Conservation (phyloP, 176 grass and related monocot species). For the Themeda triandra region DNA sequence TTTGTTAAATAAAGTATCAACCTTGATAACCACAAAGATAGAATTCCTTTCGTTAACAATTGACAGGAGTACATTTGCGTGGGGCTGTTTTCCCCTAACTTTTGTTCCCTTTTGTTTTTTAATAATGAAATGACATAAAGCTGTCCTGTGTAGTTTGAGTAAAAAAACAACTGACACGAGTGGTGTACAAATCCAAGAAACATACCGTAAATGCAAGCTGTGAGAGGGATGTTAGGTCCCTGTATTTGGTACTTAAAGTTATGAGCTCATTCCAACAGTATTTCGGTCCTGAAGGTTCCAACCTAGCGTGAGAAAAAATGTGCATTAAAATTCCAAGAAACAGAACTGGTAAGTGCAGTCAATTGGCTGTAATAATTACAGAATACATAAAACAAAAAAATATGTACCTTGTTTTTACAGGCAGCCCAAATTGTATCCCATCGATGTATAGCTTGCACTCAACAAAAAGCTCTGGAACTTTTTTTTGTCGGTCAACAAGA, state of each 20-base stretch:
- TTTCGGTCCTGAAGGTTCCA: conserved; percentile 63
- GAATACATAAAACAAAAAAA: not conserved
- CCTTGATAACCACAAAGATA: not conserved
- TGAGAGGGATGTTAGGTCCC: conserved; percentile 81
- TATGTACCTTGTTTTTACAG: conserved; percentile 66
- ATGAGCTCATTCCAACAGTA: conserved; percentile 90
- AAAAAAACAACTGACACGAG: not conserved
- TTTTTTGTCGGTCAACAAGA: conserved; percentile 20
- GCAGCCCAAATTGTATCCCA: conserved; percentile 75
- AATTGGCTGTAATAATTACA: not conserved
- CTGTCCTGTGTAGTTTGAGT: not conserved
- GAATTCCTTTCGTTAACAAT: not conserved
- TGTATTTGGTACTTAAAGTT: conserved; percentile 82
- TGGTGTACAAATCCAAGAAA: not conserved
- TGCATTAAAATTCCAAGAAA: not conserved
- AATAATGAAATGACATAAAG: not conserved
- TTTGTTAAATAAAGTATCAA: not conserved
- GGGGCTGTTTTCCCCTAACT: not conserved
- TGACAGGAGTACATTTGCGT: not conserved
- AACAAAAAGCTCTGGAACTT: conserved; percentile 69
- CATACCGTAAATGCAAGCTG: conserved; percentile 87
- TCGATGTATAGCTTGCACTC: conserved; percentile 78
- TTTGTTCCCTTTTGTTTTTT: not conserved
- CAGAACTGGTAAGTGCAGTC: not conserved
- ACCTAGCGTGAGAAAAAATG: conserved; percentile 30